phyloP scores from a whole-genome alignment of 371 early-diverging fungal species.

The Dinochytrium kinnereticum region DNA sequence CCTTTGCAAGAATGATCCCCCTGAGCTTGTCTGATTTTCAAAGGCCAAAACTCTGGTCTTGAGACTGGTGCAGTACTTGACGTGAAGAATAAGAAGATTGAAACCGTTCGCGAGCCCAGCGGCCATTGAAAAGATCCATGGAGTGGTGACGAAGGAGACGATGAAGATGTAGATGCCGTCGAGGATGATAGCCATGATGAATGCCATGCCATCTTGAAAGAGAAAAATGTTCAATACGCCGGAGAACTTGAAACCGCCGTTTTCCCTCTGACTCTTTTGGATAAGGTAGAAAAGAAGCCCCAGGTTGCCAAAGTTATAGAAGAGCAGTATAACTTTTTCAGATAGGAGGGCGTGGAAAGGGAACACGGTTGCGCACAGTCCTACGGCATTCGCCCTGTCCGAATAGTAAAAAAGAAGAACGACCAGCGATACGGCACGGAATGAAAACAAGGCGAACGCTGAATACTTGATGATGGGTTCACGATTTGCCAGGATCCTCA shows the following conservation, averaged over 20 bases:
- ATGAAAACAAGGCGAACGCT: neutral
- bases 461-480: no score
- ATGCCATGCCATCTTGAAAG: conserved; percentile 4
- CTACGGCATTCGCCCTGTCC: neutral
- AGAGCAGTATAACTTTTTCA: conserved; percentile 21
- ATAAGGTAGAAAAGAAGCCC: conserved; percentile 3
- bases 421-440: conserved; percentile 9
- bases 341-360: conserved; percentile 10
- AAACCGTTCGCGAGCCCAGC: neutral
- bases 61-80: conserved; percentile 4
- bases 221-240: neutral
- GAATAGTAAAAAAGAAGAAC: conserved; percentile 13
- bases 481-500: neutral
- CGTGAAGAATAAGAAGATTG: neutral
- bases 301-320: conserved; percentile 23
- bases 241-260: neutral
- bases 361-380: conserved; percentile 19
- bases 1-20: no score
- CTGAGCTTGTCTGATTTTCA: no score
- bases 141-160: neutral
- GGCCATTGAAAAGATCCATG: neutral
- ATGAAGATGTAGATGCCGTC: neutral
- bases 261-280: neutral
- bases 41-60: no score
- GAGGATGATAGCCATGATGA: neutral